Conservation (phyloP, 441 rosid species). For the Eruca vesicaria region DNA sequence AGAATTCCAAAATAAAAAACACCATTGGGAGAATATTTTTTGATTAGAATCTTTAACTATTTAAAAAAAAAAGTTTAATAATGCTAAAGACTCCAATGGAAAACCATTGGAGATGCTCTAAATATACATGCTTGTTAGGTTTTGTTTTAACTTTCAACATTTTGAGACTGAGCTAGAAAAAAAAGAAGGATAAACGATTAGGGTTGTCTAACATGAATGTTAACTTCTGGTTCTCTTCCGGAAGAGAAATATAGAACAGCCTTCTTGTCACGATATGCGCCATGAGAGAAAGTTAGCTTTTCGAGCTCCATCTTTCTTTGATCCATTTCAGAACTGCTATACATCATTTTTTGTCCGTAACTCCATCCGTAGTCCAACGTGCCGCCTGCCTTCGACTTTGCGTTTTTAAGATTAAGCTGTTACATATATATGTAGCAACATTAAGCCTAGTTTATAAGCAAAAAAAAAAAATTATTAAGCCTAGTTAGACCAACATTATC, state of each 20-base stretch:
- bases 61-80: too few relatives aligned
- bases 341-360: neutral
- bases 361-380: neutral
- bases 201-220: neutral
- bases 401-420: neutral
- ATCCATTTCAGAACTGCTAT: neutral
- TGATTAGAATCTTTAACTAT: too few relatives aligned
- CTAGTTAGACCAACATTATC: too few relatives aligned
- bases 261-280: neutral
- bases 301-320: neutral
- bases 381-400: neutral
- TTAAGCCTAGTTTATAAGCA: too few relatives aligned
- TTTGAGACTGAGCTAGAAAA: neutral
- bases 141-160: neutral
- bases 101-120: too few relatives aligned
- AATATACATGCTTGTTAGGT: neutral
- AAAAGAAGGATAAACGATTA: neutral
- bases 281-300: neutral
- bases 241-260: neutral
- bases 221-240: neutral
- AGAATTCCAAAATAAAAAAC: too few relatives aligned
- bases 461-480: too few relatives aligned
- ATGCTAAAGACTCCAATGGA: too few relatives aligned
- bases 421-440: too few relatives aligned
- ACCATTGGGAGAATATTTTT: too few relatives aligned